Conservation (phyloP, 208 protist genomes). For the Leishmania braziliensis region DNA sequence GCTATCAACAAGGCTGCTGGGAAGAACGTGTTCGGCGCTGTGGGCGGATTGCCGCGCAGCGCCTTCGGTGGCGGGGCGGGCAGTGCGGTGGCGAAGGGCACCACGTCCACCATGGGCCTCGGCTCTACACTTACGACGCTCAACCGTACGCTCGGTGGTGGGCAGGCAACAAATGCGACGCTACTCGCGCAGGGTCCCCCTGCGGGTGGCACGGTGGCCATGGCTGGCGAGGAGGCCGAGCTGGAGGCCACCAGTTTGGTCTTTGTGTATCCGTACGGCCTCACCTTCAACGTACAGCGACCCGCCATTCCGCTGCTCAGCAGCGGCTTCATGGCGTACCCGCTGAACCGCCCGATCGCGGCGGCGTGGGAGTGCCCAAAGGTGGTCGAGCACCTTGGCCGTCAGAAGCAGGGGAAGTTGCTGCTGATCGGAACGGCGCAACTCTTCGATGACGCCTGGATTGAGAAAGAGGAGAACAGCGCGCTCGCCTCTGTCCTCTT, state of each 20-base stretch:
- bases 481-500: conserved; percentile 85
- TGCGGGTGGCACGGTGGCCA: not conserved
- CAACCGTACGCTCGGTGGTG: conserved; percentile 58
- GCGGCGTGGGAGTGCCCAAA: conserved; percentile 80
- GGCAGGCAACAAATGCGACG: conserved; percentile 26
- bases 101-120: conserved; percentile 27
- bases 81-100: conserved; percentile 13
- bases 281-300: conserved; percentile 94
- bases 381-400: conserved; percentile 69
- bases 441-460: conserved; percentile 93
- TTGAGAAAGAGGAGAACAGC: conserved; percentile 95
- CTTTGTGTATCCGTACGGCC: conserved; percentile 96
- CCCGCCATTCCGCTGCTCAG: conserved; percentile 94
- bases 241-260: conserved; percentile 66
- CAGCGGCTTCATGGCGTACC: conserved; percentile 95
- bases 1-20: conserved; percentile 93
- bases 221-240: conserved; percentile 27
- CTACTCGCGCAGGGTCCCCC: conserved; percentile 16
- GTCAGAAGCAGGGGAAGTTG: conserved; percentile 89
- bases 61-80: not conserved
- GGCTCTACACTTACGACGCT: conserved; percentile 50
- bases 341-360: conserved; percentile 93
- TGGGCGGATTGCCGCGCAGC: not conserved
- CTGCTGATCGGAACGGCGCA: conserved; percentile 88
- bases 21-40: conserved; percentile 76